These are phyloP conservation scores for Paramecium sonneborni DNA, from an alignment of 73 alveolate species.

Conservation along the genomic window DNA sequence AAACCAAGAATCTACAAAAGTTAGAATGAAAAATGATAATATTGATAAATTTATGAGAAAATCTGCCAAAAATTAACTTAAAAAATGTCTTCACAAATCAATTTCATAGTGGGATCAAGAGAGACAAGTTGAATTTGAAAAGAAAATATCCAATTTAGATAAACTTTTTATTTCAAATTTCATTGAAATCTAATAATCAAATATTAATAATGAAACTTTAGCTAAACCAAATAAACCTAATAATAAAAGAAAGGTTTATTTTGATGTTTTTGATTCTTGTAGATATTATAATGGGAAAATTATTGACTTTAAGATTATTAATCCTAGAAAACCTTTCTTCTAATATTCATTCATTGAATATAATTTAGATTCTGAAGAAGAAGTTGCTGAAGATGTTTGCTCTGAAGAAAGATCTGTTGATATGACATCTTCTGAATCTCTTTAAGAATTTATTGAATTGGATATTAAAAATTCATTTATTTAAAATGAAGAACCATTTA, in stretches of 20 bases:
- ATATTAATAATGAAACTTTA: neutral
- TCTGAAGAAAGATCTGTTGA: neutral
- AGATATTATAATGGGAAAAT: neutral
- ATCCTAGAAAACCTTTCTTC: neutral
- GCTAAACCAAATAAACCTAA: neutral
- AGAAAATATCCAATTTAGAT: neutral
- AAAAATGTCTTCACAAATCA: neutral
- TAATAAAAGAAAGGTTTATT: neutral
- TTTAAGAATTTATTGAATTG: neutral
- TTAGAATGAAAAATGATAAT: too few species aligned
- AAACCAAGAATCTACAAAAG: neutral
- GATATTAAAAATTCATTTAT: neutral
- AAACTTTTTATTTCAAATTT: neutral
- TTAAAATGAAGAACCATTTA: neutral
- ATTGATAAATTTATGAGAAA: neutral
- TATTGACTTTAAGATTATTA: neutral
- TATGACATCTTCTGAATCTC: neutral
- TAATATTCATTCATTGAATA: neutral
- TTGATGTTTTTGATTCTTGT: constrained; percentile 7
- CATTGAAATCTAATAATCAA: neutral
- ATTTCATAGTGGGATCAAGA: neutral
- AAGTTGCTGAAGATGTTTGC: neutral
- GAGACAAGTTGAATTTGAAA: neutral
- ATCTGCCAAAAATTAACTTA: neutral
- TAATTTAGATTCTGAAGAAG: constrained; percentile 1